Evolutionary conservation across 768 basidiomycete species (phyloP).

Genomic region (Boletus sp.): DNA sequence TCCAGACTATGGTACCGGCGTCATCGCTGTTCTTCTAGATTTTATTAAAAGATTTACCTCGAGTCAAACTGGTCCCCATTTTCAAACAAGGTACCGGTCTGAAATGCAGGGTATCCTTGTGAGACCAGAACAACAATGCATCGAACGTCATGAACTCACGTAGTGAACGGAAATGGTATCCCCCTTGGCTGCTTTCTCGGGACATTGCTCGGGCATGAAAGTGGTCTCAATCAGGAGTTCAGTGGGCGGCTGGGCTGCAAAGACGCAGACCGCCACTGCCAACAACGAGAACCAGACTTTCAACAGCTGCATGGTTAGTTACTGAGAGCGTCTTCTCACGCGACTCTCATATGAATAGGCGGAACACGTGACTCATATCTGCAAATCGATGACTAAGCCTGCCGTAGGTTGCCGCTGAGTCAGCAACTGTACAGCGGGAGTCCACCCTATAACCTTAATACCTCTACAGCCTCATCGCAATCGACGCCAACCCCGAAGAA

Average conservation of each 20-base stretch:
- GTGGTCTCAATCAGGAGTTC: constrained; percentile 65
- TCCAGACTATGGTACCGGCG: constrained; percentile 48
- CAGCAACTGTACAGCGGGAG: constrained; percentile 43
- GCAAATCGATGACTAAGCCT: not conserved
- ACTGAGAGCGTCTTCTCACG: not conserved
- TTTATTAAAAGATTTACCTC: constrained; percentile 46
- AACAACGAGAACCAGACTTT: constrained; percentile 46
- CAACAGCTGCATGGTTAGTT: constrained; percentile 51
- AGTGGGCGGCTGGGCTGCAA: constrained; percentile 47
- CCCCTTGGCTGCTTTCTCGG: constrained; percentile 52
- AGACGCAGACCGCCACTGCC: constrained; percentile 45
- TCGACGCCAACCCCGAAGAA: constrained; percentile 36
- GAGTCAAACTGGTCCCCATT: constrained; percentile 89
- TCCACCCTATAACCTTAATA: constrained; percentile 35
- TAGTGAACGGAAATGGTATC: constrained; percentile 77
- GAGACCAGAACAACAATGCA: not conserved
- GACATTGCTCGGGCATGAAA: constrained; percentile 55
- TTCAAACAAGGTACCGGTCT: constrained; percentile 73
- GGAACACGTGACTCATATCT: constrained; percentile 1
- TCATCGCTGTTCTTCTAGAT: not conserved
- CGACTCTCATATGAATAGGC: not conserved
- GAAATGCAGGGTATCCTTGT: not conserved
- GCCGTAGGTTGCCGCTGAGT: constrained; percentile 26
- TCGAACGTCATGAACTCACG: constrained; percentile 40
- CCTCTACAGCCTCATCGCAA: constrained; percentile 13